Evolutionary conservation across 768 basidiomycete species (phyloP).

Genomic region (Tulasnella sp.): DNA sequence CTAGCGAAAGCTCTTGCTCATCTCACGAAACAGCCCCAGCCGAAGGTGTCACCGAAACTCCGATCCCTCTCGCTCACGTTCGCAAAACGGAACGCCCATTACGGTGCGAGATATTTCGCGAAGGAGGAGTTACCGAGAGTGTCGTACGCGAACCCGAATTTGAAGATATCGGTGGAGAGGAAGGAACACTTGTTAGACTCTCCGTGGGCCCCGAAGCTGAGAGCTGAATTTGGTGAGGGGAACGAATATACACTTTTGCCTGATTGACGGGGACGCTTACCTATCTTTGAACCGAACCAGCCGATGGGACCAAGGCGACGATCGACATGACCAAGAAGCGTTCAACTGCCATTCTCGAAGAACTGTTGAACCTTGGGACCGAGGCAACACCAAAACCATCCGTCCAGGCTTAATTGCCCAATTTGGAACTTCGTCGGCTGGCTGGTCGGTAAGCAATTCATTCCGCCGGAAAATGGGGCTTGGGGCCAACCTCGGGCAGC

Average conservation of each 20-base stretch:
- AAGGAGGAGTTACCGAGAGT: conserved; percentile 71
- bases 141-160: conserved; percentile 58
- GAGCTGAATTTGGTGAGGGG: conserved; percentile 51
- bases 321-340: conserved; percentile 14
- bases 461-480: no score
- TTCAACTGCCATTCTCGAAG: conserved; percentile 12
- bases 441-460: neutral
- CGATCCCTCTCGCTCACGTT: conserved; percentile 8
- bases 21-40: conserved; percentile 5
- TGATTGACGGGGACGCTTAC: neutral
- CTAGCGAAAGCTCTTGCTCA: conserved; percentile 8
- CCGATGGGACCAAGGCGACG: conserved; percentile 11
- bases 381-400: neutral
- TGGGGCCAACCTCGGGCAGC: no score
- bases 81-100: conserved; percentile 14
- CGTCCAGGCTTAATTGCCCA: neutral
- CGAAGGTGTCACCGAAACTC: conserved; percentile 5
- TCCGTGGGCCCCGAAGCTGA: conserved; percentile 48
- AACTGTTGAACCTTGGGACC: conserved; percentile 1
- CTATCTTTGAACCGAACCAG: neutral
- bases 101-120: conserved; percentile 48
- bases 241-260: neutral
- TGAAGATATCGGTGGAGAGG: conserved; percentile 50
- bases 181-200: conserved; percentile 42
- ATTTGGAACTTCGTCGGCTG: neutral